Base-by-base conservation (phyloP, 371 early-diverging fungal genomes). In the Dentiscutata heterogama region DNA sequence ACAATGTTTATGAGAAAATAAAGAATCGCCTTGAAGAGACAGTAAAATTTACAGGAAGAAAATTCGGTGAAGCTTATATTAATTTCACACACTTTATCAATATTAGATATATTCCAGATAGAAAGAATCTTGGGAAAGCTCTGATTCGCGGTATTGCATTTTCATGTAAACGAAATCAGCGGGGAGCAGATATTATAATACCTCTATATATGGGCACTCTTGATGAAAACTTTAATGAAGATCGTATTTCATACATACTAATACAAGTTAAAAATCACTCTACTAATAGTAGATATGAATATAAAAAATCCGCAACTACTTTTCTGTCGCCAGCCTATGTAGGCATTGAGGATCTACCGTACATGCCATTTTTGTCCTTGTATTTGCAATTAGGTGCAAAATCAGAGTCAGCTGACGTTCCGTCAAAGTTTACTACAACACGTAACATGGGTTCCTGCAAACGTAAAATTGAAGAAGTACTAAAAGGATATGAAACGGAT, bases 321-420 rank as follows among this genome's bases (percentile, higher is more conserved):
- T 29, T 13, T 2, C 31, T 22, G 16, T 35, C 50, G 2, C 58
- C 75, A 56, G 50, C 42, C 6, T n/a, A 70, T 70, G 25, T 50
- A 22, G 71, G 71, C 50, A 70, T 70, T 70, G 71, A 70, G 51
- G 25, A 70, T 35, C 50, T 70, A 35, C 50, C 50, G 39, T 35
- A 70, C 22, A 70, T 46, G 42, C 71, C 67, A 70, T 70, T 70
- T 70, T 51, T 53, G 29, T 29, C 58, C 10, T 31, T 74, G 53
- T 74, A 74, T 46, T 54, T 56, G 75, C 75, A 74, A 58, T 56
- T 74, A 74, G 56, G 75, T 54, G 75, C 75, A 74, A 51, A 29
- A 74, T 22, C 16, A 31, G 75, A 31, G n/a, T 74, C 29, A 22
- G 3, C 11, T 29, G 64, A 64, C 6, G 14, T 64, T 64, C 31